phyloP scores from a whole-genome alignment of 441 rosid genomes.

The Erodium texanum region DNA sequence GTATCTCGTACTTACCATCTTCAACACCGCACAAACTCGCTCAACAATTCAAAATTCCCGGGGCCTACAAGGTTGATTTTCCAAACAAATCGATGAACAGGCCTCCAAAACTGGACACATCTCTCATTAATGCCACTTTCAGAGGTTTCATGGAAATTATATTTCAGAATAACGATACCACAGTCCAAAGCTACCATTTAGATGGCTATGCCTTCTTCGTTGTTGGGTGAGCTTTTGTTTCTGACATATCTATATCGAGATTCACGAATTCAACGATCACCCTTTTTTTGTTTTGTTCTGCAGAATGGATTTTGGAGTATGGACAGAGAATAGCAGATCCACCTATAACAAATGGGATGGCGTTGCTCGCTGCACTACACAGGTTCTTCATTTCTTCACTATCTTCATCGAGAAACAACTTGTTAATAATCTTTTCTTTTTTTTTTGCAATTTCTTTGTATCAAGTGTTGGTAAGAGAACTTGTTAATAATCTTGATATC shows the following conservation, averaged over 20 bases:
- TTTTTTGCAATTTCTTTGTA: too few relatives aligned
- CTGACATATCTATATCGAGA: not conserved
- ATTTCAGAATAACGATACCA: constrained; percentile 45
- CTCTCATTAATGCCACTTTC: constrained; percentile 54
- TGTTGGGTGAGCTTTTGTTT: constrained; percentile 41
- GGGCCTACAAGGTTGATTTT: constrained; percentile 34
- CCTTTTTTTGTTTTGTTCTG: not conserved
- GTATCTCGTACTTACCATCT: constrained; percentile 41
- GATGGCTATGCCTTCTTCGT: constrained; percentile 63
- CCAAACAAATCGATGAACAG: constrained; percentile 11
- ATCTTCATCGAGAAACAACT: not conserved
- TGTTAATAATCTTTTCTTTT: not conserved
- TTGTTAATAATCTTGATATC: not conserved
- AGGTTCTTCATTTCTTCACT: constrained; percentile 24
- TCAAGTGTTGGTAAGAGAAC: too few relatives aligned
- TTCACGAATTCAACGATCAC: not conserved
- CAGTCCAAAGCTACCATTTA: constrained; percentile 57
- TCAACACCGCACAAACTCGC: constrained; percentile 66
- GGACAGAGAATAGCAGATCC: constrained; percentile 39
- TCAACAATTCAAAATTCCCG: constrained; percentile 46
- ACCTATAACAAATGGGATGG: constrained; percentile 53
- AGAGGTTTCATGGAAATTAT: constrained; percentile 49
- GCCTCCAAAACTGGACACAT: constrained; percentile 47
- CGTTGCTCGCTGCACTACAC: constrained; percentile 50
- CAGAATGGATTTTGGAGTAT: constrained; percentile 36